phyloP scores from a whole-genome alignment of 345 rosid species.

The Brassica cretica region DNA sequence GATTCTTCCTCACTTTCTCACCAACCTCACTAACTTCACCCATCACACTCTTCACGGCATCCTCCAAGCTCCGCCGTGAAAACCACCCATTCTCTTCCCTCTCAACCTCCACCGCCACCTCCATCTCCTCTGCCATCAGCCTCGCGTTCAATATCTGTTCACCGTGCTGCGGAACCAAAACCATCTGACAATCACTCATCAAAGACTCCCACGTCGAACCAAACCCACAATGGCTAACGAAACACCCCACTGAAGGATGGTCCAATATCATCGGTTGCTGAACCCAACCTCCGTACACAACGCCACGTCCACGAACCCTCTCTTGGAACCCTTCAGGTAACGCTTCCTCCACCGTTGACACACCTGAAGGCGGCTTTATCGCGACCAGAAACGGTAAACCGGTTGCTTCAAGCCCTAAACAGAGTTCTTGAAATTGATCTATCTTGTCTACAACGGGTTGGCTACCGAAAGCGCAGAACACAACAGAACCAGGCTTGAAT shows the following conservation, averaged over 20 bases:
- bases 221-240: slow-evolving; percentile 72
- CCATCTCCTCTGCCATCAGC: slow-evolving; percentile 53
- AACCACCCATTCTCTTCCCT: slow-evolving; percentile 59
- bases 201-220: slow-evolving; percentile 79
- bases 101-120: slow-evolving; percentile 60
- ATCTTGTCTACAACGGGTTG: slow-evolving; percentile 49
- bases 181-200: slow-evolving; percentile 59
- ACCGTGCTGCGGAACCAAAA: slow-evolving; percentile 55
- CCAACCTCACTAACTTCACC: slow-evolving; percentile 48
- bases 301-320: slow-evolving; percentile 56
- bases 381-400: slow-evolving; percentile 60
- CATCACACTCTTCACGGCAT: slow-evolving; percentile 55
- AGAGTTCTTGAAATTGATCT: slow-evolving; percentile 65
- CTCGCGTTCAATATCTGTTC: slow-evolving; percentile 69
- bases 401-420: slow-evolving; percentile 60
- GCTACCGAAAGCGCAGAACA: slow-evolving; percentile 73
- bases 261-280: slow-evolving; percentile 49
- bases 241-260: slow-evolving; percentile 66
- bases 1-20: slow-evolving; percentile 46
- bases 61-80: slow-evolving; percentile 47
- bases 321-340: slow-evolving; percentile 67
- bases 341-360: slow-evolving; percentile 61
- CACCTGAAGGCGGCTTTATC: slow-evolving; percentile 56
- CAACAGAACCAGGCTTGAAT: slow-evolving; percentile 52
- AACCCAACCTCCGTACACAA: slow-evolving; percentile 59